phyloP scores from a whole-genome alignment of 352 stramenopile species.

The Aphanomyces euteiches region DNA sequence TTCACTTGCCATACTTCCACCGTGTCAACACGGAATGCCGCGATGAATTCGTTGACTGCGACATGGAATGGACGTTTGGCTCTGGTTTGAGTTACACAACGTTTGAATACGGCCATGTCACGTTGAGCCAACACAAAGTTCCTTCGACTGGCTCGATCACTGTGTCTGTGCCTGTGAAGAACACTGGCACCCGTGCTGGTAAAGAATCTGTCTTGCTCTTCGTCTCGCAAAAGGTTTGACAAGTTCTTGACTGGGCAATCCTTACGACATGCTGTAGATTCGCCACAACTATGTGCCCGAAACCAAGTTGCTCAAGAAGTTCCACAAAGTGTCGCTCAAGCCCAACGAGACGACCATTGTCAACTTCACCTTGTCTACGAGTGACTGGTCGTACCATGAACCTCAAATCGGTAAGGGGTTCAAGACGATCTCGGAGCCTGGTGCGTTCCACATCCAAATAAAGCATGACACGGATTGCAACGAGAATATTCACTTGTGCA shows the following conservation, averaged over 20 bases:
- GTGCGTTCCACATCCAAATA: conserved; percentile 60
- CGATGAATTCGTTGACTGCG: conserved; percentile 45
- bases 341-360: conserved; percentile 44
- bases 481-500: conserved; percentile 42
- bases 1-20: conserved; percentile 77
- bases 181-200: conserved; percentile 49
- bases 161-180: conserved; percentile 62
- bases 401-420: conserved; percentile 61
- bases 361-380: conserved; percentile 37
- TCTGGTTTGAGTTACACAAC: conserved; percentile 64
- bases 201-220: conserved; percentile 82
- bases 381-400: conserved; percentile 60
- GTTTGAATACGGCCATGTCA: conserved; percentile 55
- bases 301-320: conserved; percentile 76
- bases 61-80: conserved; percentile 69
- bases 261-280: not conserved
- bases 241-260: conserved; percentile 36
- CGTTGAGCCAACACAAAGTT: conserved; percentile 42
- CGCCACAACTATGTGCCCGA: conserved; percentile 49
- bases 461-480: conserved; percentile 67
- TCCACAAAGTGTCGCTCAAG: conserved; percentile 61
- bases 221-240: conserved; percentile 50
- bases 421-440: conserved; percentile 54
- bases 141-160: conserved; percentile 38
- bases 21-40: conserved; percentile 47